Evolutionary conservation across 1,139 yeast genomes (phyloP), one percentile per base, ranked within the genome.

Genomic region (Hemisphaericaspora subhashii): DNA sequence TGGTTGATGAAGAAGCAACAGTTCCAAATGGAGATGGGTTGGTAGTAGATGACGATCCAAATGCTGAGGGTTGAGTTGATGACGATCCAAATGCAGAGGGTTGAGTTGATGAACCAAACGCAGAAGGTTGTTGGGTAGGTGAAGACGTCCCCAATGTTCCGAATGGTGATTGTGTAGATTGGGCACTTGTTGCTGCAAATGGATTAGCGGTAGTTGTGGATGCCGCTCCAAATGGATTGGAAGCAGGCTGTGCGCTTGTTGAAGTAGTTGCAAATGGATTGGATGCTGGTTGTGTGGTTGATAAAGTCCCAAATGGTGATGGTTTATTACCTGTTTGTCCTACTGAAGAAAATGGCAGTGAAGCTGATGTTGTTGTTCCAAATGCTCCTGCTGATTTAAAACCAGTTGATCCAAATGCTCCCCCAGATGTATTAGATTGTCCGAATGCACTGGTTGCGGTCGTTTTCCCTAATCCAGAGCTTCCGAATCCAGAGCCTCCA

Each of bases 171-270:
- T 28, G 26, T 17, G 31, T 35, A 5, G 35, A 42, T 13, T 16
- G 31, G 18, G 31, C 27, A 16, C 33, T 31, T 22, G 36, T 22
- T 17, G 25, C 18, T 20, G 41, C 40, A 33, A 36, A 37, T 16
- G 38, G 35, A 12, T 27, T 29, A 14, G 41, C 25, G 5, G 34
- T 10, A 6, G 25, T 14, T 2, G 34, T 10, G 7, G 25, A 11
- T 2, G 36, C 36, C 20, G 40, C 17, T 7, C 51, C 52, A 43
- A 47, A 43, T 10, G 49, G 43, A 11, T 23, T 23, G 16, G 38
- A 33, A 5, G 43, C 9, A 14, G 15, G 6, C 10, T 31, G 35
- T 6, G 21, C 35, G 10, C 13, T 23, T 17, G n/a, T 27, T 6
- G 14, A 4, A 8, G 31, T 15, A 9, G 25, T 4, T 23, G 25